These are phyloP conservation scores for Amoeboradix gromovi DNA, from an alignment of 371 early-diverging fungal species.

Conservation along the genomic window DNA sequence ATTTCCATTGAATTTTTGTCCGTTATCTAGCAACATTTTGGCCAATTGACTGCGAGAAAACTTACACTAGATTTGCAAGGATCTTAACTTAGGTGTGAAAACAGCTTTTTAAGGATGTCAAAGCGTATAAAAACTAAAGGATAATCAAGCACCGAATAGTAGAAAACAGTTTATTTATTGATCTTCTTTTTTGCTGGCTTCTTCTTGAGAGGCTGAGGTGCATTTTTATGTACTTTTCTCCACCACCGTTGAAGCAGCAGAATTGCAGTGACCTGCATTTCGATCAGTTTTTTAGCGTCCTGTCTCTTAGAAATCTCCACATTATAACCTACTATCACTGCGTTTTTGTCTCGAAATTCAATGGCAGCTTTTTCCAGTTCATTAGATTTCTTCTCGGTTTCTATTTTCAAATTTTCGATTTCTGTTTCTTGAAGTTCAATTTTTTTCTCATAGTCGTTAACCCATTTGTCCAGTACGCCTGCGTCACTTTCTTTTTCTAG, in stretches of 20 bases:
- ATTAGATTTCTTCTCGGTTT: background rate
- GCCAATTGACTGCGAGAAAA: too few species aligned
- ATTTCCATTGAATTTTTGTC: too few species aligned
- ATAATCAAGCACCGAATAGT: too few species aligned
- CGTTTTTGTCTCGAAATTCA: background rate
- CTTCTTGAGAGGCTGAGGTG: background rate
- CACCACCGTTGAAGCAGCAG: background rate
- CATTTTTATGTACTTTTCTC: background rate
- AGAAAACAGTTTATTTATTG: too few species aligned
- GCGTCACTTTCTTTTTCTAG: background rate
- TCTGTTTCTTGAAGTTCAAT: background rate
- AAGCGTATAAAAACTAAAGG: too few species aligned
- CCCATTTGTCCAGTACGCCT: background rate
- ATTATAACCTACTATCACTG: background rate
- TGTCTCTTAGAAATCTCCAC: background rate
- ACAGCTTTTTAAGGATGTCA: too few species aligned
- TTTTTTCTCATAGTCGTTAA: background rate
- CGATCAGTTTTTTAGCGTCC: background rate
- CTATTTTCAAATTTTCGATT: background rate
- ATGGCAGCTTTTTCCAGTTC: background rate
- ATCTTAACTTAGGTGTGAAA: too few species aligned
- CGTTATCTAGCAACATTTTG: too few species aligned
- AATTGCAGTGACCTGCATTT: background rate
- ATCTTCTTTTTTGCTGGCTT: background rate
- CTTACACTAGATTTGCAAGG: too few species aligned